Evolutionary conservation across 1,139 yeast genomes (phyloP), one percentile per base, ranked within the genome.

Genomic region (Nakaseomyces sp.): DNA sequence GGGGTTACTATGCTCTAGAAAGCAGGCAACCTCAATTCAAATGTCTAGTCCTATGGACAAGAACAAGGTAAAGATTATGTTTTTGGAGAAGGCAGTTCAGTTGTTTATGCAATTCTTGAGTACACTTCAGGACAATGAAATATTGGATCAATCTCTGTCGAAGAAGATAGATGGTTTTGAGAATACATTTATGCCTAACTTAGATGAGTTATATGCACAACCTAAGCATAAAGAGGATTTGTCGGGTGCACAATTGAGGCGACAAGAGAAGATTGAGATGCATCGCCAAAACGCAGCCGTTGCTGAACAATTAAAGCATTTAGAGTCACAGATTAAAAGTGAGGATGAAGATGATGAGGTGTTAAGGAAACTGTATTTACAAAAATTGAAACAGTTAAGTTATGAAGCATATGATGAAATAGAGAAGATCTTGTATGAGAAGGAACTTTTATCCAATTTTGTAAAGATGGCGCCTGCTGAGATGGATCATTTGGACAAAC

Each of bases 241-340:
- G 13, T 45, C 51, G 2, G 75, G 76, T 46, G 77, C 93, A 0
- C 71, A 74, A 16, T 60, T 67, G 22, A 72, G 75, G 51, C 69
- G 96, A 50, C 79, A 79, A 19, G 82, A 76, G 44, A 89, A 88
- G 61, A 86, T 89, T 47, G 81, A 75, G 19, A 73, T 76, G 53
- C 83, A 71, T 61, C 81, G 76, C 56, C 61, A 70, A 22, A 88
- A 81, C 51, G 79, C 76, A 56, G 73, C 71, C 30, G 64, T 85
- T 43, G 66, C 63, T n/a, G 57, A 51, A 2, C 71, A 72, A 48
- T 53, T 84, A 3, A 49, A 58, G 12, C 48, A 60, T 2, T 57
- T 79, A 24, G 72, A 71, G 40, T 49, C 47, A 5, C 57, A 50
- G 47, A 42, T 46, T 45, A 55, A 49, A 6, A 54, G 58, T 17